Base-by-base conservation (phyloP, 306 rosid species). In the Corylus avellana region DNA sequence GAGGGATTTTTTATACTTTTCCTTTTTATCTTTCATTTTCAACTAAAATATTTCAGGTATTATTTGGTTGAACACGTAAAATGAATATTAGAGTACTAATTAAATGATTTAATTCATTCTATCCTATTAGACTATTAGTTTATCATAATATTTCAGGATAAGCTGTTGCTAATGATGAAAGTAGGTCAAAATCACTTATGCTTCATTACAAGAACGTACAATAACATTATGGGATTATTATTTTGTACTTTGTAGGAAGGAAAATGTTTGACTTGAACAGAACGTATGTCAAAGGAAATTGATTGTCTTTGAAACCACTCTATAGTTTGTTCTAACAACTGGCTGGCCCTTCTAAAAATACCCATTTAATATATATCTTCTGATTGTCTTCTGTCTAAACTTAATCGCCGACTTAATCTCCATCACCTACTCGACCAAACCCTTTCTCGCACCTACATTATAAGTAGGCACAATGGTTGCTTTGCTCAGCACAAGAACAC, bases 261-360 rank as follows among this genome's bases (percentile, higher is more conserved):
- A 35, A 80, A 82, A 82, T 62, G 63, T 75, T 89, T 78, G 85
- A 83, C 87, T 89, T 91, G 35, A 70, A 58, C 48, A 84, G 70
- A 78, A 89, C 86, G 93, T 76, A 83, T 88, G 77, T 79, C 79
- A 81, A 84, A 56, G 57, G 51, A 29, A 64, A 83, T 42, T 66
- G 89, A 80, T 66, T 89, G 82, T 85, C 96, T 91, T 89, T 62
- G 90, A 91, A 85, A 86, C 81, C 86, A 91, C 89, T 88, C 92
- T 74, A 77, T 66, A 86, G 92, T 83, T 77, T 42, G 89, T 89
- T 88, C 82, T 68, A 85, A 91, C 90, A 84, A 87, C 86, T 79
- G 70, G 46, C 69, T 79, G 73, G 46, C 69, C 77, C 77, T 13
- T 63, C 59, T 70, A 18, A 87, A n/a, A n/a, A n/a, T n/a, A n/a